These are phyloP conservation scores for Boletus sp. DNA, from an alignment of 768 basidiomycete genomes.

Conservation along the genomic window DNA sequence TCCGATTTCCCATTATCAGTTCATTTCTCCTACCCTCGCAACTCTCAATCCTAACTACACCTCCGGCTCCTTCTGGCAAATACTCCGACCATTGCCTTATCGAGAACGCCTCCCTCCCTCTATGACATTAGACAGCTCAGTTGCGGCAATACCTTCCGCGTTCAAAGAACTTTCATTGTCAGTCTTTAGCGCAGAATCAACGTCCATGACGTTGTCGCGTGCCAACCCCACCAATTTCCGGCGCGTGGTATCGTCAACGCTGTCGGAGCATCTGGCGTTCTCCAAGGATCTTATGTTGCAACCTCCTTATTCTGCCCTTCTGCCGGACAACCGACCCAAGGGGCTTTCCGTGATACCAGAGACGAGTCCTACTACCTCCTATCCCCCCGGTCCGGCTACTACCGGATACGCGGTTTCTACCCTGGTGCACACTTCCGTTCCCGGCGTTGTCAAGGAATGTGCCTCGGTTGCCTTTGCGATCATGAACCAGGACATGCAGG, in stretches of 20 bases:
- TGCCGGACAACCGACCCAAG: conserved; percentile 22
- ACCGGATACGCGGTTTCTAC: conserved; percentile 17
- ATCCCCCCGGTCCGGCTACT: conserved; percentile 13
- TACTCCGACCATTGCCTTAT: conserved; percentile 41
- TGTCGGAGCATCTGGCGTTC: conserved; percentile 28
- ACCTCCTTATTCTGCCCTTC: conserved; percentile 29
- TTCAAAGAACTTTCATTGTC: conserved; percentile 52
- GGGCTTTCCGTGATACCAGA: conserved; percentile 31
- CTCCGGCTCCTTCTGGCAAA: conserved; percentile 39
- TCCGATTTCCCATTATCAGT: conserved; percentile 22
- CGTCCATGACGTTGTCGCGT: conserved; percentile 25
- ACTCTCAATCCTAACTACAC: conserved; percentile 27
- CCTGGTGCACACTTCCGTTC: conserved; percentile 43
- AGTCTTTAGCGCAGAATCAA: conserved; percentile 48
- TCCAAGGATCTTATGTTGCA: conserved; percentile 39
- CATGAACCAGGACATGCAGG: conserved; percentile 53
- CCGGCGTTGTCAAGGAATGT: conserved; percentile 47
- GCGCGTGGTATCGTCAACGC: conserved; percentile 16
- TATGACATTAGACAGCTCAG: conserved; percentile 28
- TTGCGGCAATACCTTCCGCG: conserved; percentile 36
- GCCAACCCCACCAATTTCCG: conserved; percentile 27
- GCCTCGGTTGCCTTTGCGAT: conserved; percentile 42
- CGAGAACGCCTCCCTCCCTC: conserved; percentile 35
- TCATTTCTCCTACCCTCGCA: conserved; percentile 12
- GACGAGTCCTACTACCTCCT: conserved; percentile 6